Evolutionary conservation across 2,329 filamentous ascomycete genomes (phyloP), one percentile per base, ranked within the genome.

Genomic region (Microsporum canis): DNA sequence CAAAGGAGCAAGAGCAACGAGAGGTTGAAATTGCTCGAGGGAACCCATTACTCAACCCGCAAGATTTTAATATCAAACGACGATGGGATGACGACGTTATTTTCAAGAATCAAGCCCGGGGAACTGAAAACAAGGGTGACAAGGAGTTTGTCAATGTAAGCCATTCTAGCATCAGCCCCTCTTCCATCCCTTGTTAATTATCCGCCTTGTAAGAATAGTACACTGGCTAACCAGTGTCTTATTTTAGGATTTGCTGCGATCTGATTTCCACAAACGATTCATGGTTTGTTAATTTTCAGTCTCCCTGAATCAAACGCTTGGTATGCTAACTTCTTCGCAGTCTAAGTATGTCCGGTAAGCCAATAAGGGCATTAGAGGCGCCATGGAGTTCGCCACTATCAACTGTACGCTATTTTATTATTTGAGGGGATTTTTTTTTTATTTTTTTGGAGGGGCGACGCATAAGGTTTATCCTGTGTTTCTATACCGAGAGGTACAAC

Each of bases 21-120:
- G 92, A 96, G 74, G 82, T 85, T 65, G 89, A 96, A 69, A 95
- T 97, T 69, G 92, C 94, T 39, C 79, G 88, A 47, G 94, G 94
- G 5, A 99, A 99, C 72, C 94, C 94, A 43, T 77, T 99, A 58
- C 82, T 99, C 61, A 96, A 97, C 68, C 72, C 81, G 58, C 88
- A 89, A 72, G 91, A 96, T 68, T 97, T 95, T 72, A 91, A 87
- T 62, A 86, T 96, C 70, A 96, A 96, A 65, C 69, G 72, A 10
- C 78, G 91, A 68, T 99, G 94, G 94, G 94, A 99, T 68, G 94
- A 99, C 69, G 94, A 99, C 72, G 94, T 99, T 10, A 91, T 99
- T 2, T 99, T 99, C 78, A 97, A 96, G 79, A 99, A 99, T 74
- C 94, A 99, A 77, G 94, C 92, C 38, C 83, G 94, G 62, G 94